These are phyloP conservation scores for Aspergillus brunneoviolaceus DNA, from an alignment of 2,329 filamentous ascomycete species.

Conservation along the genomic window DNA sequence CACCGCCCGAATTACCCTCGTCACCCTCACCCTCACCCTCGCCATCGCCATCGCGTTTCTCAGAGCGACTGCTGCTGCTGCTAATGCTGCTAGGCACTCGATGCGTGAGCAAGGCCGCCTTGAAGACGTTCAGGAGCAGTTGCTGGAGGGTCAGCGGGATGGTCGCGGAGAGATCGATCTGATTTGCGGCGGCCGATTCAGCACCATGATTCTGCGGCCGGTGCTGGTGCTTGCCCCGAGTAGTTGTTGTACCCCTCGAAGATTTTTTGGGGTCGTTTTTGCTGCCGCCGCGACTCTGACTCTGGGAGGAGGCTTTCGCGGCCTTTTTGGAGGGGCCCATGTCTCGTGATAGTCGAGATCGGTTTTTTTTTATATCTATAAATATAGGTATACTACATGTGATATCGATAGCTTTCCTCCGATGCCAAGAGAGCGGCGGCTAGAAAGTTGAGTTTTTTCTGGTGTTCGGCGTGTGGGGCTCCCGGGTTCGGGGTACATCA, in stretches of 20 bases:
- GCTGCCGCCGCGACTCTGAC: neutral
- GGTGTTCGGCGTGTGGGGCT: neutral
- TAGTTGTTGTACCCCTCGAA: neutral
- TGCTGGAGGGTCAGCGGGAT: slow-evolving; percentile 63
- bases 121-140: slow-evolving; percentile 71
- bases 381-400: neutral
- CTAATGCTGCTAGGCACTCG: neutral
- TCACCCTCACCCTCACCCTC: neutral
- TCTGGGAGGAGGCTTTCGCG: neutral
- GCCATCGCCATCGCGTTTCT: neutral
- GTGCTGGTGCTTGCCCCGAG: neutral
- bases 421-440: neutral
- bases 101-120: slow-evolving; percentile 57
- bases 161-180: slow-evolving; percentile 26
- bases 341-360: neutral
- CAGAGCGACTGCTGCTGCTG: neutral
- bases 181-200: slow-evolving; percentile 8
- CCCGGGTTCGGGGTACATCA: neutral
- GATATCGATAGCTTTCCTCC: neutral
- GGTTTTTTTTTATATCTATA: no score
- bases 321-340: neutral
- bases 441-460: slow-evolving; percentile 4
- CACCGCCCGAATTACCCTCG: neutral
- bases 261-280: neutral
- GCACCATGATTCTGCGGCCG: neutral